Evolutionary conservation across 495 filamentous ascomycete genomes (phyloP), one percentile per base, ranked within the genome.

Genomic region (Viridothelium virens): DNA sequence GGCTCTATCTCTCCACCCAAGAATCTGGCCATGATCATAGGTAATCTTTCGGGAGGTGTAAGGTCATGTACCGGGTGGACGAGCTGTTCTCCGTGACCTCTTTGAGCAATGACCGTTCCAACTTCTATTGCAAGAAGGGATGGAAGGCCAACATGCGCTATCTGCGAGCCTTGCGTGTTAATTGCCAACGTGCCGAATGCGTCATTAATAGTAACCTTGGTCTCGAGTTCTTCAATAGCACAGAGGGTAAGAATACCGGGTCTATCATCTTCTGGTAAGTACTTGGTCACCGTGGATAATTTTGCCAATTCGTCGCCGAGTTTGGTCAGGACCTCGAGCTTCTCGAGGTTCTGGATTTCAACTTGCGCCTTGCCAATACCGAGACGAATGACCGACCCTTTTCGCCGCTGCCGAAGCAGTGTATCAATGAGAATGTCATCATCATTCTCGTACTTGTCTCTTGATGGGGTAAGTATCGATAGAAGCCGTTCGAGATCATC

Each of bases 381-480:
- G 33, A 88, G 73, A 46, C 90, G 87, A 56, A 96, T 81, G 18
- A 97, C 88, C n/a, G 88, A 84, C 2, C 93, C 95, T 74, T 97
- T 92, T 70, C 86, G 84, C 64, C 95, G 81, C 75, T 99, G 95
- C n/a, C 90, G 83, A 33, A 97, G 78, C 2, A 99, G 81, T 0
- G 89, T 96, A 67, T 97, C 94, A 11, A 97, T 81, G 78, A 99
- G 85, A 66, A 99, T 96, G 72, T 97, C 95, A 70, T 96, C 92
- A 67, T 92, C 89, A 56, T 89, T 85, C 65, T 95, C 92, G 71
- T 95, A 97, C 69, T 91, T 92, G 75, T 94, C 85, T 68, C 91
- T 92, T 1, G 92, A 96, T 0, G 95, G 95, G 10, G 89, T 96
- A 56, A 97, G 86, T 33, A 99, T 81, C 38, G 88, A 87, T 14